A percentile compares a stretch with the other conserved stretches of the same genome.
These are phyloP conservation scores for Clitopilus hobsonii DNA, from an alignment of 768 basidiomycete species.

Conservation along the genomic window DNA sequence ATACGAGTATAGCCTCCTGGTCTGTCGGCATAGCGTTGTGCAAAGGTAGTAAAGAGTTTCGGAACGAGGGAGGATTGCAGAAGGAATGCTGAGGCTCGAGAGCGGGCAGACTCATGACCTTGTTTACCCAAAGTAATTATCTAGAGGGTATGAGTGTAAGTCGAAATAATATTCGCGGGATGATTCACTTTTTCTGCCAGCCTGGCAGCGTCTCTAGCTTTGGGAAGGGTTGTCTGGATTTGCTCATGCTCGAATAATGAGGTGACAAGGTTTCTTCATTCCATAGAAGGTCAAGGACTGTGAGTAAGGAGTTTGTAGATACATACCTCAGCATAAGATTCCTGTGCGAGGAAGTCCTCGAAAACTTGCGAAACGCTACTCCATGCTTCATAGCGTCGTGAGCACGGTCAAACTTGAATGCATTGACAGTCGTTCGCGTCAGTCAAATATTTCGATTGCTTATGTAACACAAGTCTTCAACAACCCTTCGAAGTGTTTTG, in stretches of 20 bases:
- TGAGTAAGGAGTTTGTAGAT: no score
- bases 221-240: slow-evolving; percentile 92
- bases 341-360: slow-evolving; percentile 87
- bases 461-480: not conserved
- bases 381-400: slow-evolving; percentile 86
- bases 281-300: no score
- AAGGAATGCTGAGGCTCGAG: slow-evolving; percentile 74
- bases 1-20: slow-evolving; percentile 96
- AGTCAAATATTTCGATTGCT: not conserved
- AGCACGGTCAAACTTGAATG: not conserved
- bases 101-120: slow-evolving; percentile 64
- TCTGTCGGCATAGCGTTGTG: slow-evolving; percentile 73
- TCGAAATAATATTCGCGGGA: not conserved
- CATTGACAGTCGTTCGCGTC: not conserved
- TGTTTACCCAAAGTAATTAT: slow-evolving; percentile 92
- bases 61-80: slow-evolving; percentile 66
- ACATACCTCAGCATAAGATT: slow-evolving; percentile 87
- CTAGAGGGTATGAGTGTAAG: slow-evolving; percentile 20
- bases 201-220: slow-evolving; percentile 88
- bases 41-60: slow-evolving; percentile 81
- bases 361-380: slow-evolving; percentile 86
- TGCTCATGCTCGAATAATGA: slow-evolving; percentile 93
- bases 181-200: slow-evolving; percentile 81
- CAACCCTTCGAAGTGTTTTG: no score
- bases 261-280: slow-evolving; percentile 83